Percentiles rank a stretch among this genome's conserved stretches.
phyloP scores from a whole-genome alignment of 2,329 filamentous ascomycete species.

The Taxawa tesnikishii region DNA sequence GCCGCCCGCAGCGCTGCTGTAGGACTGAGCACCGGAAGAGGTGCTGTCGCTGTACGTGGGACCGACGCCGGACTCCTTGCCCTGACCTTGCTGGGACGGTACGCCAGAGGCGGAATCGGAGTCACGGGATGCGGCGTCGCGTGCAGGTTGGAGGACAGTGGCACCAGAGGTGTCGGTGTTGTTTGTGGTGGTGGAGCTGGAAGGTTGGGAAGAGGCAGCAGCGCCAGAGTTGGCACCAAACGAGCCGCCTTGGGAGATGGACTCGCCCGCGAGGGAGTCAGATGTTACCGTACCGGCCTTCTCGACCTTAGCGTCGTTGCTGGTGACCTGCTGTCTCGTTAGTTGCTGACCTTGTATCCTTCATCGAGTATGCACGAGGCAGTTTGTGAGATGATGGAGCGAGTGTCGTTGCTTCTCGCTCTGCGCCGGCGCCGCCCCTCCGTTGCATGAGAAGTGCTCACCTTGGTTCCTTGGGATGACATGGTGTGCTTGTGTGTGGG shows the following conservation, averaged over 20 bases:
- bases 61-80: slow-evolving; percentile 22
- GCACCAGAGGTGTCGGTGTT: slow-evolving; percentile 44
- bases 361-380: too few relatives aligned
- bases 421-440: too few relatives aligned
- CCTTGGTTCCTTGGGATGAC: slow-evolving; percentile 7
- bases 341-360: slow-evolving; percentile 34
- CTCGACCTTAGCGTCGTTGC: slow-evolving; percentile 45
- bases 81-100: slow-evolving; percentile 25
- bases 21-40: too few relatives aligned
- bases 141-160: slow-evolving; percentile 35
- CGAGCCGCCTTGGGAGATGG: slow-evolving; percentile 44
- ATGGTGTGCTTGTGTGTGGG: neutral
- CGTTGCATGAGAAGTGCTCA: neutral
- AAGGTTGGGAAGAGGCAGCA: slow-evolving; percentile 36
- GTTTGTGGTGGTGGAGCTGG: slow-evolving; percentile 41
- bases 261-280: slow-evolving; percentile 69
- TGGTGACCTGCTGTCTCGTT: too few relatives aligned
- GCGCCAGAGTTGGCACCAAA: slow-evolving; percentile 49
- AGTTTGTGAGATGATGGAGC: too few relatives aligned
- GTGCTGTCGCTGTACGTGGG: too few relatives aligned
- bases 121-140: slow-evolving; percentile 33
- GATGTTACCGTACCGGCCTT: slow-evolving; percentile 49
- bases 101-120: slow-evolving; percentile 23
- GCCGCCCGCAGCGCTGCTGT: slow-evolving; percentile 7
- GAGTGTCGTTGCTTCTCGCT: too few relatives aligned